Conservation (phyloP, 306 rosid species). For the Hylodesmum podocarpum region DNA sequence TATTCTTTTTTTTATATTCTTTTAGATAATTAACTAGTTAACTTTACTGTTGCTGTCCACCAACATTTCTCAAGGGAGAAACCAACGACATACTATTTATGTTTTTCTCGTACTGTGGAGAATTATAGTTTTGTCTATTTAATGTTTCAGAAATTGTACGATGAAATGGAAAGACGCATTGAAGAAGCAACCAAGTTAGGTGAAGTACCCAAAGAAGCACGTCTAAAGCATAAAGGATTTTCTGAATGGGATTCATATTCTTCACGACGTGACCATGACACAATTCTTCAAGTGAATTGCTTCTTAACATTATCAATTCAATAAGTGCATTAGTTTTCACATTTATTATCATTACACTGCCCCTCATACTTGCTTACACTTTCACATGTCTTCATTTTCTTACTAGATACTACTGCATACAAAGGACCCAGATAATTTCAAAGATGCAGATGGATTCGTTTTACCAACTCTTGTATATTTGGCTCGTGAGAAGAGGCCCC, state of each 20-base stretch:
- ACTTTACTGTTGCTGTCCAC: no score
- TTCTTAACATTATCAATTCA: conserved; percentile 10
- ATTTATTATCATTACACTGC: background rate
- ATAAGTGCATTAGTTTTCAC: background rate
- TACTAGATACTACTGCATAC: conserved; percentile 65
- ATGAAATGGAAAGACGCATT: conserved; percentile 61
- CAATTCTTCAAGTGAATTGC: conserved; percentile 61
- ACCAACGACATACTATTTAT: no score
- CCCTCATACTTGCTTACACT: background rate
- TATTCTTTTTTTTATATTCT: no score
- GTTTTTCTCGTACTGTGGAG: background rate
- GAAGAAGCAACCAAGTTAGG: conserved; percentile 46
- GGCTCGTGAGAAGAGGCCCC: conserved; percentile 88
- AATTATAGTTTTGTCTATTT: background rate
- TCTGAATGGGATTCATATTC: conserved; percentile 64
- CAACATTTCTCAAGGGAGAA: no score
- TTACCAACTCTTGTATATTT: conserved; percentile 77
- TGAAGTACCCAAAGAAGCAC: conserved; percentile 52
- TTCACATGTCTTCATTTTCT: background rate
- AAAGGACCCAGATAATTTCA: conserved; percentile 45
- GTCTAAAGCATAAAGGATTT: conserved; percentile 47
- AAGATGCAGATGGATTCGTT: conserved; percentile 50
- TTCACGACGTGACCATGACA: conserved; percentile 67
- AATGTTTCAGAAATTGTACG: conserved; percentile 53
- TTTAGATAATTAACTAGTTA: no score